Percentiles rank a stretch among this genome's conserved stretches.
Evolutionary conservation across 1,284 basidiomycete species (phyloP).

Genomic region (Cutaneotrichosporon cavernicola): DNA sequence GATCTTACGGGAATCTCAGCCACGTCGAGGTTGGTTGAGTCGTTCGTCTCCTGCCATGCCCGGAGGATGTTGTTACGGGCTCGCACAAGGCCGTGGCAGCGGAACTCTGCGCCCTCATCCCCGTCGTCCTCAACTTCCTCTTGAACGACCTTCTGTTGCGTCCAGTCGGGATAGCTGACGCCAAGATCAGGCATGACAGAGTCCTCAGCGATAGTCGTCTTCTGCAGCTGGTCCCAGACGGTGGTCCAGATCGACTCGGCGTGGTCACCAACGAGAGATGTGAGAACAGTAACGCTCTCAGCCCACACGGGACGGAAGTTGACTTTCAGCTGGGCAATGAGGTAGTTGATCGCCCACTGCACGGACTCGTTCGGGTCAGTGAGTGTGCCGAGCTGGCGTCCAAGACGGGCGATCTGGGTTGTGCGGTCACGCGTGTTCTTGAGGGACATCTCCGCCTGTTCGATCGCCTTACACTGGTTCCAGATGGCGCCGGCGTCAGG

Average conservation of each 20-base stretch:
- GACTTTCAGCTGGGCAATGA: conserved; percentile 72
- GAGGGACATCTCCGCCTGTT: conserved; percentile 70
- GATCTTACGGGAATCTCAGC: conserved; percentile 39
- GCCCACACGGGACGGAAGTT: conserved; percentile 85
- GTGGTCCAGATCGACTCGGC: conserved; percentile 70
- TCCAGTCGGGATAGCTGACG: conserved; percentile 42
- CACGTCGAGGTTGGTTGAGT: conserved; percentile 31
- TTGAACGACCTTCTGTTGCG: conserved; percentile 16
- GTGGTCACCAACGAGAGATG: conserved; percentile 61
- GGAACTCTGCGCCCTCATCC: conserved; percentile 48
- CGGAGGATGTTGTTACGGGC: conserved; percentile 20
- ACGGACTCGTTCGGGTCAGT: conserved; percentile 21
- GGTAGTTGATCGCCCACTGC: conserved; percentile 33
- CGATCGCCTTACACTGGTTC: conserved; percentile 66
- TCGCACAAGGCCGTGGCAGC: conserved; percentile 43
- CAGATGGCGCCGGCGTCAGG: conserved; percentile 52
- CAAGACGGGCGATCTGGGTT: conserved; percentile 59
- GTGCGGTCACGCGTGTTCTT: conserved; percentile 79
- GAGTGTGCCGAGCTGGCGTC: conserved; percentile 35
- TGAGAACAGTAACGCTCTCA: conserved; percentile 70
- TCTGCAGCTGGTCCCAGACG: conserved; percentile 64
- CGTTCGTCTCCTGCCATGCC: conserved; percentile 33
- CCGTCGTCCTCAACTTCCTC: conserved; percentile 23
- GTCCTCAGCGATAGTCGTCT: conserved; percentile 32
- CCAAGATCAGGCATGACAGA: conserved; percentile 34